Evolutionary conservation across 2,329 filamentous ascomycete genomes (phyloP), one percentile per base, ranked within the genome.

Genomic region (Penicillium sp.): DNA sequence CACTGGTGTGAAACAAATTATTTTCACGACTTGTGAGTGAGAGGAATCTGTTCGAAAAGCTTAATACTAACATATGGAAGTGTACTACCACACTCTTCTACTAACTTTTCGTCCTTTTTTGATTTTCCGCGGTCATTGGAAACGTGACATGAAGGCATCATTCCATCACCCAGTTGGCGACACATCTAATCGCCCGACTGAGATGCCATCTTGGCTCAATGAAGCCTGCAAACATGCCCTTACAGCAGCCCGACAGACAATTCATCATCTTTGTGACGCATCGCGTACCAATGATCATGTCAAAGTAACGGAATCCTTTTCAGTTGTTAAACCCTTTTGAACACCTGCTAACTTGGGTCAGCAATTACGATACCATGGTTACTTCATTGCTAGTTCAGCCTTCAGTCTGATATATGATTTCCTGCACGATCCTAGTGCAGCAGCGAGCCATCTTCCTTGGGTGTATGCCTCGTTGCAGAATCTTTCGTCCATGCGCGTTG

Each of bases 291-390:
- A 77, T 45, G 67, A 70, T 9, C 58, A 74, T 10, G 74, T 75
- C 26, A 64, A 66, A 59, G 75, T 76, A 69, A 41, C 62, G 51
- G n/a, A 10, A 21, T 6, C 4, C 9, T 21, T 21, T n/a, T 0
- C 12, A 28, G 10, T 21, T 6, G 6, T 10, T 5, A 39, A 39
- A 39, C 2, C 36, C 8, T 13, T 13, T 39, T 13, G 7, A 3
- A 21, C 10, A 6, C 16, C 12, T 12, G 21, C 18, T 23, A 39
- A 39, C 36, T 6, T 23, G 18, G 6, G 12, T 21, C 18, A 78
- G 75, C 70, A 75, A 63, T 61, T 77, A 4, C 74, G 74, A 33
- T 78, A 77, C 24, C 74, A 77, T 24, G 72, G 67, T 5, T 77
- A 75, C 44, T 77, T 78, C 45, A 61, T 77, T 9, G 68, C 72